phyloP scores from a whole-genome alignment of 139 green algal species.

The Auxenochlorella pyrenoidosa region DNA sequence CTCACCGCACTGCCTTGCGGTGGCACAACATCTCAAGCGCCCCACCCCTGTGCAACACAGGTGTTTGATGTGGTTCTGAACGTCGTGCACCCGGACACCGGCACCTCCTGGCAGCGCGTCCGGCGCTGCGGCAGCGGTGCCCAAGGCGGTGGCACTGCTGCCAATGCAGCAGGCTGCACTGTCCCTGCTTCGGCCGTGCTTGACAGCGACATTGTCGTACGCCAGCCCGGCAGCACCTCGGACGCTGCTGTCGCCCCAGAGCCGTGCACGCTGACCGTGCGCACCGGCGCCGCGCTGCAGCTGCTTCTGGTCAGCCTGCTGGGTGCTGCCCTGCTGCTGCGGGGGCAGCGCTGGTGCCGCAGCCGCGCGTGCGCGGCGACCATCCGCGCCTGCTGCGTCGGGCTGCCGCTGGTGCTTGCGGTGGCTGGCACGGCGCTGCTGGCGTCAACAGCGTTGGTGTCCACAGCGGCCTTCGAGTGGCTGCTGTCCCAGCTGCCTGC shows the following conservation, averaged over 20 bases:
- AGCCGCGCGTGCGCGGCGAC: background rate
- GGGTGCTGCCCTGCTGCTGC: background rate
- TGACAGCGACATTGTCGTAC: background rate
- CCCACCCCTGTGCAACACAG: background rate
- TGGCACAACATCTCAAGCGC: background rate
- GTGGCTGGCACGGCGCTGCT: background rate
- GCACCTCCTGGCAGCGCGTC: background rate
- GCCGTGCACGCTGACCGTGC: background rate
- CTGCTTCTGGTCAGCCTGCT: background rate
- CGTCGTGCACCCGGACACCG: background rate
- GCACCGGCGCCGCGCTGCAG: background rate
- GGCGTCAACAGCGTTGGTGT: background rate
- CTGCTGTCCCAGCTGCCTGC: background rate
- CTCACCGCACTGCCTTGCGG: background rate
- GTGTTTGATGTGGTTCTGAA: background rate
- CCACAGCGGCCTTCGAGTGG: background rate
- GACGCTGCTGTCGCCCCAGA: background rate
- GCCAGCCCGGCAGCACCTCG: background rate
- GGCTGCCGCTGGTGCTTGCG: background rate
- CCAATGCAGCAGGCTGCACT: background rate
- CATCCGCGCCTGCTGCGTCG: background rate
- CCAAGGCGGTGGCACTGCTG: background rate
- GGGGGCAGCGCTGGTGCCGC: background rate
- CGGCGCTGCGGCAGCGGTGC: background rate
- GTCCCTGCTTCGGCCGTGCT: background rate